phyloP scores from a whole-genome alignment of 345 rosid species.

The Draba incana region DNA sequence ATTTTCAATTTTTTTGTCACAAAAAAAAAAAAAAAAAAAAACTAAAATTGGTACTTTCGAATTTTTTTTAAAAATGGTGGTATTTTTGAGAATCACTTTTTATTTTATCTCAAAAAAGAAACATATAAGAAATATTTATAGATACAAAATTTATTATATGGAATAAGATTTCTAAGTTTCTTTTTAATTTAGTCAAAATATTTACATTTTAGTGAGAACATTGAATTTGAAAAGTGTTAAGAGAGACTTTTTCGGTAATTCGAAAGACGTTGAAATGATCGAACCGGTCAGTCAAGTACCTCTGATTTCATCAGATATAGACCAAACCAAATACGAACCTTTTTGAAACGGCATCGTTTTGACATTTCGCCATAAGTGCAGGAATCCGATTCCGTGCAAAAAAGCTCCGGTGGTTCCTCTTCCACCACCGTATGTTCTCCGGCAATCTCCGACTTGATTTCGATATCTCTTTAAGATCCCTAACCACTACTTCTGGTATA shows the following conservation, averaged over 20 bases:
- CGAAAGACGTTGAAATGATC: neutral
- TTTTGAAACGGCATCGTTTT: neutral
- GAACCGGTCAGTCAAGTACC: conserved; percentile 2
- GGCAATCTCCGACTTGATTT: neutral
- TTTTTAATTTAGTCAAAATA: too few species aligned
- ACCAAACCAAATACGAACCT: neutral
- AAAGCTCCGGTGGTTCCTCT: conserved; percentile 28
- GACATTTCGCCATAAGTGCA: neutral
- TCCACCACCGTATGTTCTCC: conserved; percentile 30
- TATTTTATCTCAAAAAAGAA: too few species aligned
- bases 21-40: too few species aligned
- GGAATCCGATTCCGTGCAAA: conserved; percentile 4
- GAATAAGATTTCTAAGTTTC: too few species aligned
- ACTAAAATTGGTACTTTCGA: too few species aligned
- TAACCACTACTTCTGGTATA: conserved; percentile 15
- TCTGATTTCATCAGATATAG: neutral
- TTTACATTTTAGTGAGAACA: neutral
- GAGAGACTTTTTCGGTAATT: too few species aligned
- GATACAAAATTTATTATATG: too few species aligned
- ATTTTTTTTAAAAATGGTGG: too few species aligned
- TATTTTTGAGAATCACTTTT: too few species aligned
- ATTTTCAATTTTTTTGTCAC: too few species aligned
- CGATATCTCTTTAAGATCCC: neutral
- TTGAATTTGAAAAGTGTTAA: neutral
- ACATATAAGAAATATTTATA: too few species aligned